A percentile compares a stretch with the other conserved stretches of the same genome.
phyloP scores from a whole-genome alignment of 1,284 basidiomycete species.

The Psilocybe mexicana region DNA sequence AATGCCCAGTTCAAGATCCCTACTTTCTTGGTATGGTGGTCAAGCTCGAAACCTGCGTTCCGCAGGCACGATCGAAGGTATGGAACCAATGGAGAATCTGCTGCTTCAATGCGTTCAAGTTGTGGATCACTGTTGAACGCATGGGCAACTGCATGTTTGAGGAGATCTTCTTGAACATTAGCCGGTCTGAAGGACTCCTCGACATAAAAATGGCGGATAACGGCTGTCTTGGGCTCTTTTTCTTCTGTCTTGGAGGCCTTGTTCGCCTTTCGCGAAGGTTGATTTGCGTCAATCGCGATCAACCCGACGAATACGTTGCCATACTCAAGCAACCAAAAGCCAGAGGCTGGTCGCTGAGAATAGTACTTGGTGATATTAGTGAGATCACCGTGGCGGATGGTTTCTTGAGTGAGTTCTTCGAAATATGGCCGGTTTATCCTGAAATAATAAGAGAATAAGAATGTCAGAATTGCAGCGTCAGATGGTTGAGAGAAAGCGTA shows the following conservation, averaged over 20 bases:
- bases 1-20: slow-evolving; percentile 60
- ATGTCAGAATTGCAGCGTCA: background rate
- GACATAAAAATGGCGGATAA: slow-evolving; percentile 78
- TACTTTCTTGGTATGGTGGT: slow-evolving; percentile 41
- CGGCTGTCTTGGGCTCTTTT: slow-evolving; percentile 48
- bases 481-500: slow-evolving; percentile 31
- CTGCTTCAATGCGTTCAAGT: slow-evolving; percentile 46
- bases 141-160: slow-evolving; percentile 56
- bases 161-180: slow-evolving; percentile 65
- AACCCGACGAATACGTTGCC: slow-evolving; percentile 63
- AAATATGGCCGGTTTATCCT: slow-evolving; percentile 75
- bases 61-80: slow-evolving; percentile 51
- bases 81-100: slow-evolving; percentile 50
- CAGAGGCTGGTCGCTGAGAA: slow-evolving; percentile 55
- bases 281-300: slow-evolving; percentile 66
- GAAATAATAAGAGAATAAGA: background rate
- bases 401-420: slow-evolving; percentile 53
- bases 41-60: slow-evolving; percentile 52
- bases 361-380: slow-evolving; percentile 59
- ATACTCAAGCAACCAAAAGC: slow-evolving; percentile 70
- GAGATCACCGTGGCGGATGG: slow-evolving; percentile 62
- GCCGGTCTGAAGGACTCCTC: slow-evolving; percentile 61
- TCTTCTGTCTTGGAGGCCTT: slow-evolving; percentile 23
- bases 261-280: slow-evolving; percentile 29
- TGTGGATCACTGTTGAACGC: slow-evolving; percentile 50